phyloP scores from a whole-genome alignment of 148 eudicot species.

The Nepenthes mirabilis region DNA sequence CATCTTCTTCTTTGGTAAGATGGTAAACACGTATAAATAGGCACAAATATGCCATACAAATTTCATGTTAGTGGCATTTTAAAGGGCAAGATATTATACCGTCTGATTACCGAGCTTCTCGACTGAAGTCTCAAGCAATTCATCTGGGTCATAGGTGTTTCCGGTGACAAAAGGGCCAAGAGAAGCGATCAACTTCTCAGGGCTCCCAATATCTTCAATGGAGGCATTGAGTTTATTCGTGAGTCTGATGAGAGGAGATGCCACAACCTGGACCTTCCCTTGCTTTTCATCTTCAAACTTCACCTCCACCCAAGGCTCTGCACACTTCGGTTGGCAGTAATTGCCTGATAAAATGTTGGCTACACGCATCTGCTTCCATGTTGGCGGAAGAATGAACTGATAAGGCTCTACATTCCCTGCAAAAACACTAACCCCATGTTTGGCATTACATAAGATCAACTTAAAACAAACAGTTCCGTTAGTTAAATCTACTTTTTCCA shows the following conservation, averaged over 20 bases:
- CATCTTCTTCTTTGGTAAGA: too few species aligned
- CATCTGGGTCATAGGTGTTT: conserved; percentile 68
- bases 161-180: conserved; percentile 97
- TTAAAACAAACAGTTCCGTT: not conserved
- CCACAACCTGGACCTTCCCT: conserved; percentile 87
- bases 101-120: conserved; percentile 83
- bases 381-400: conserved; percentile 74
- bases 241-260: conserved; percentile 81
- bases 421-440: conserved; percentile 25
- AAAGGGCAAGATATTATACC: conserved; percentile 22
- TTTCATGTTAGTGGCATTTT: not conserved
- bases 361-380: conserved; percentile 79
- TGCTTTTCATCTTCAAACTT: conserved; percentile 85
- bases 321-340: conserved; percentile 96
- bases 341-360: conserved; percentile 92
- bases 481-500: not conserved
- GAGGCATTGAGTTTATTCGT: conserved; percentile 88
- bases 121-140: conserved; percentile 51
- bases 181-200: conserved; percentile 84
- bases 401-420: conserved; percentile 39
- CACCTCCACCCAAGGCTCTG: conserved; percentile 98
- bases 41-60: not conserved
- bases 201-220: conserved; percentile 86
- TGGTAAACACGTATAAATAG: not conserved
- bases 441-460: not conserved